Base-by-base conservation (phyloP, 176 grass and related monocot species). In the Bonia amplexicaulis region DNA sequence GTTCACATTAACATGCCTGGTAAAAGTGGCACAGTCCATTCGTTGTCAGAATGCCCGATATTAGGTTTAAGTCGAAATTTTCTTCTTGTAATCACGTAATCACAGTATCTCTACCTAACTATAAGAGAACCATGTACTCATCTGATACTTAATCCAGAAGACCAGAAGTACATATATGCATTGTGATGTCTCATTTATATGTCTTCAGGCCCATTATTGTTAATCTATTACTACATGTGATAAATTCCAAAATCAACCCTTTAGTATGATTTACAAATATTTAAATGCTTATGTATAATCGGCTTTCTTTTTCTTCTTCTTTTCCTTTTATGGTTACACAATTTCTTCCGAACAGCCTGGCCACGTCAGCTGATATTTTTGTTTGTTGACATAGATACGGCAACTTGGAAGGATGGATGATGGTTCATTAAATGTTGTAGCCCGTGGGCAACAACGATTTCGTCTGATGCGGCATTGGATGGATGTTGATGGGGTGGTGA, bases 401-500 rank as follows among this genome's bases (percentile, higher is more conserved):
- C 93, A 98, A 89, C 85, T 87, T 75, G 84, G 93, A 60, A 78
- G 87, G 39, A 60, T 87, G 75, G 93, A 89, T 49, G 84, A 92
- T 90, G 91, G 93, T 40, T 87, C 89, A 68, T 71, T 93, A 85
- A 98, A 98, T 90, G 88, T 98, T 77, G 73, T 95, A 86, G 82
- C 91, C 76, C 93, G 93, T 84, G 96, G 96, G 67, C 96, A 98
- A 73, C 96, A 98, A 82, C 76, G 96, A 55, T 98, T 98, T 83
- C 74, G 83, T 63, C 78, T 94, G 48, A 89, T 81, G 69, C 88
- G 69, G 42, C 83, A 55, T 80, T 98, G 91, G 90, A 69, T 87
- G 54, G 96, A 98, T 77, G 91, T 54, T 70, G 93, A 95, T 73
- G 85, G 80, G 84, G 91, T 92, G 76, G 96, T 98, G 89, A 89